These are phyloP conservation scores for Fusarium foetens DNA, from an alignment of 2,329 filamentous ascomycete genomes.

Conservation along the genomic window DNA sequence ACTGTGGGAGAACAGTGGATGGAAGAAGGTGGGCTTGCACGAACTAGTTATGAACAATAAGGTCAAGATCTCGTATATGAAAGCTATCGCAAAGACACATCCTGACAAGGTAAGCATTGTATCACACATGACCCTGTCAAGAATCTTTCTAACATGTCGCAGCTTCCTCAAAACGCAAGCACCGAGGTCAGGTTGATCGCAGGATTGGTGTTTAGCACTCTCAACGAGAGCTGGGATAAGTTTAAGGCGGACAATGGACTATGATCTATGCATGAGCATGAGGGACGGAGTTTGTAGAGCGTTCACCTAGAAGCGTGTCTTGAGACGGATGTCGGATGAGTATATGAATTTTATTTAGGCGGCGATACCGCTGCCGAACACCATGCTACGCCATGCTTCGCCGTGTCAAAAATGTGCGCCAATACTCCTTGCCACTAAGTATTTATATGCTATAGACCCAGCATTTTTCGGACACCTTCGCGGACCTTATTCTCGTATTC, in stretches of 20 bases:
- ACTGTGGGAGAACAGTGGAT: slow-evolving; percentile 90
- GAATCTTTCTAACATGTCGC: slow-evolving; percentile 11
- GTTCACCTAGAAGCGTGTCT: slow-evolving; percentile 38
- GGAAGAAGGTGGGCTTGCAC: slow-evolving; percentile 96
- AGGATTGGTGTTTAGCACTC: slow-evolving; percentile 71
- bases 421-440: slow-evolving; percentile 29
- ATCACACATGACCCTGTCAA: background rate
- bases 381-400: slow-evolving; percentile 40
- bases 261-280: slow-evolving; percentile 49
- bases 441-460: slow-evolving; percentile 69
- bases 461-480: slow-evolving; percentile 79
- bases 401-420: slow-evolving; percentile 38
- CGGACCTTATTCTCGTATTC: slow-evolving; percentile 91
- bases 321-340: slow-evolving; percentile 22
- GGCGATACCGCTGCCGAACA: slow-evolving; percentile 40
- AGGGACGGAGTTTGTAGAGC: slow-evolving; percentile 43
- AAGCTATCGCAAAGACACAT: slow-evolving; percentile 98
- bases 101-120: slow-evolving; percentile 85
- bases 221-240: slow-evolving; percentile 79
- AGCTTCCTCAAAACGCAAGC: slow-evolving; percentile 72
- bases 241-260: slow-evolving; percentile 76
- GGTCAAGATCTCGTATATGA: slow-evolving; percentile 99
- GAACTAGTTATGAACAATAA: slow-evolving; percentile 93
- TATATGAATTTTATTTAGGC: slow-evolving; percentile 40
- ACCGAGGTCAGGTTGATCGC: slow-evolving; percentile 75